These are phyloP conservation scores for Gracilaria domingensis DNA, from an alignment of 23 red algal genomes.

Conservation along the genomic window DNA sequence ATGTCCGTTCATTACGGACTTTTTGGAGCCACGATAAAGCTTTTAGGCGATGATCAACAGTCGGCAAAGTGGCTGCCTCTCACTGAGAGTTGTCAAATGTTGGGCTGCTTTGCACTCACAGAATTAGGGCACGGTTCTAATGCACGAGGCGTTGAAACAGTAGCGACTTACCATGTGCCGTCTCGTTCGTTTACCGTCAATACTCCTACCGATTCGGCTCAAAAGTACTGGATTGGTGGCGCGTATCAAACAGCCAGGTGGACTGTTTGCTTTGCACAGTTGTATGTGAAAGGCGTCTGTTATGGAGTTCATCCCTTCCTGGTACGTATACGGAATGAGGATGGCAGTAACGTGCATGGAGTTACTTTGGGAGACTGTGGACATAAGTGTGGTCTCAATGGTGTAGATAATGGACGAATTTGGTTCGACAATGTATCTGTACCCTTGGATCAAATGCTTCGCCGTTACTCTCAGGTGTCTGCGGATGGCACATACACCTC, in stretches of 20 bases:
- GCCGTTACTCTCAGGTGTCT: slow-evolving; percentile 75
- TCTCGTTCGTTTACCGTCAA: slow-evolving; percentile 73
- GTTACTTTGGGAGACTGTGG: slow-evolving; percentile 91
- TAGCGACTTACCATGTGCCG: slow-evolving; percentile 76
- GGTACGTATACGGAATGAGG: slow-evolving; percentile 85
- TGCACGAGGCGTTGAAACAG: slow-evolving; percentile 88
- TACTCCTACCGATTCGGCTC: slow-evolving; percentile 88
- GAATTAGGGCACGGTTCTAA: slow-evolving; percentile 98
- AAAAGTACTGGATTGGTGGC: slow-evolving; percentile 99
- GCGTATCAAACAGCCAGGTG: slow-evolving; percentile 74
- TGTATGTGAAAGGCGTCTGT: slow-evolving; percentile 44
- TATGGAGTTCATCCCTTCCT: slow-evolving; percentile 94
- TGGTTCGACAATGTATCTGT: slow-evolving; percentile 94
- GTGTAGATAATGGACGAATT: slow-evolving; percentile 99
- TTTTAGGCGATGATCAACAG: slow-evolving; percentile 78
- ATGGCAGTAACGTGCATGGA: slow-evolving; percentile 42
- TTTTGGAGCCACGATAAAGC: slow-evolving; percentile 83
- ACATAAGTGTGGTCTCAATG: slow-evolving; percentile 93
- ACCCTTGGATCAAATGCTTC: slow-evolving; percentile 81
- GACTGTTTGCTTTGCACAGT: slow-evolving; percentile 89
- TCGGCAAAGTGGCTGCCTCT: slow-evolving; percentile 76
- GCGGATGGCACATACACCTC: slow-evolving; percentile 79
- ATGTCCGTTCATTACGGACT: slow-evolving; percentile 93
- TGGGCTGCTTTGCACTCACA: slow-evolving; percentile 94
- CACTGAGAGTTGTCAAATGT: slow-evolving; percentile 74